Evolutionary conservation across 73 alveolate genomes (phyloP), one percentile per base, ranked within the genome.

Genomic region (Paramecium sonneborni): DNA sequence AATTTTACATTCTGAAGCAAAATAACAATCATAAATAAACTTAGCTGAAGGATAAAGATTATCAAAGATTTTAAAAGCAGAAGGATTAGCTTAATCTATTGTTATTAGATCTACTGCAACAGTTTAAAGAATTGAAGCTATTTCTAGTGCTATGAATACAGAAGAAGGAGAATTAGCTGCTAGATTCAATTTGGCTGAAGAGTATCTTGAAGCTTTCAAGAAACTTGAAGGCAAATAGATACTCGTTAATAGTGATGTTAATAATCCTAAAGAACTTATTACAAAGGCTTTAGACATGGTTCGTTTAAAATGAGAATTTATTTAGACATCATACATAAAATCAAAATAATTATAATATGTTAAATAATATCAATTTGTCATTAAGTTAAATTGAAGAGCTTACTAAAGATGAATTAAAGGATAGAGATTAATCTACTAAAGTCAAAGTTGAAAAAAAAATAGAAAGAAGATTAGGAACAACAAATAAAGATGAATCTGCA

Each of bases 1-100:
- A 32, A 96, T 96, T 57, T 92, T 96, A 32, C 93, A 90, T 69
- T 94, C 98, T 26, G 99, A 96, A 86, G 98, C 97, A 57, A 94
- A 93, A 62, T 84, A 85, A 68, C 79, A 90, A 57, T 85, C 96
- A 23, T 76, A 89, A 44, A 96, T 96, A 28, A 97, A 97, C 84
- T 48, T 93, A 62, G 96, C 98, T 43, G 97, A 95, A 76, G 98
- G 97, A 20, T 86, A 96, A 21, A 94, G 92, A 74, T 44, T 30
- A 18, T 87, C 99, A 21, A 85, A 93, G 37, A 92, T 95, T 26
- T 85, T 97, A 28, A 87, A 93, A 82, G 98, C 99, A 6, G 95
- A 97, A 88, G 99, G 96, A 52, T 86, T 89, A 35, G 93, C 95
- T 30, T 57, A 92, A 32, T 93, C 89, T 20, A 37, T 93, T 9